These are phyloP conservation scores for Vitrella brassicaformis DNA, from an alignment of 73 alveolate genomes.

Conservation along the genomic window DNA sequence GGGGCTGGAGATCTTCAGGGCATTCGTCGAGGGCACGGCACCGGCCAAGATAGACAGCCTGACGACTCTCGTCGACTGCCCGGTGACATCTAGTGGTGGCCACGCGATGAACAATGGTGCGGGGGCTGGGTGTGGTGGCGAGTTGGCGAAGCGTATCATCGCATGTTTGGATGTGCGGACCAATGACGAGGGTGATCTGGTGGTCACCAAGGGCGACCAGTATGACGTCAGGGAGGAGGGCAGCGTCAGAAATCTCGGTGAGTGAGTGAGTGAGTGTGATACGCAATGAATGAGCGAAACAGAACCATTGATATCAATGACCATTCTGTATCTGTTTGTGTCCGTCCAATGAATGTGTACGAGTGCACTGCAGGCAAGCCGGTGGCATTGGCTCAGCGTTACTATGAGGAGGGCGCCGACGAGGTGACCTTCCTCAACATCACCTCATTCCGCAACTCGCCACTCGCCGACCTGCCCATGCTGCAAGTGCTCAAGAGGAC, in stretches of 20 bases:
- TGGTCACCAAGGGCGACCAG: constrained; percentile 20
- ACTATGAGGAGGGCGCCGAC: constrained; percentile 12
- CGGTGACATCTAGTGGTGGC: neutral
- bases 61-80: neutral
- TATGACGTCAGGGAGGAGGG: constrained; percentile 15
- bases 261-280: too few species aligned
- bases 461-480: constrained; percentile 27
- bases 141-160: neutral
- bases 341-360: too few species aligned
- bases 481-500: constrained; percentile 13
- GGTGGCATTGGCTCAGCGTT: constrained; percentile 29
- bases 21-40: neutral
- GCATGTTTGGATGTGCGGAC: constrained; percentile 6
- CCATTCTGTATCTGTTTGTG: too few species aligned
- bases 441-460: neutral
- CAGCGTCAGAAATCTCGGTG: constrained; percentile 22
- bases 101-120: too few species aligned
- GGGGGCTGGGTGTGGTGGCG: too few species aligned
- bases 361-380: too few species aligned
- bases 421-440: constrained; percentile 1
- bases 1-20: neutral
- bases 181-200: constrained; percentile 31
- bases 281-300: too few species aligned
- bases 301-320: too few species aligned
- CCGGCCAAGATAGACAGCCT: neutral